Percentiles rank a stretch among this genome's conserved stretches.
Conservation (phyloP, 2,329 filamentous ascomycete genomes). For the Cladosporium sp. region DNA sequence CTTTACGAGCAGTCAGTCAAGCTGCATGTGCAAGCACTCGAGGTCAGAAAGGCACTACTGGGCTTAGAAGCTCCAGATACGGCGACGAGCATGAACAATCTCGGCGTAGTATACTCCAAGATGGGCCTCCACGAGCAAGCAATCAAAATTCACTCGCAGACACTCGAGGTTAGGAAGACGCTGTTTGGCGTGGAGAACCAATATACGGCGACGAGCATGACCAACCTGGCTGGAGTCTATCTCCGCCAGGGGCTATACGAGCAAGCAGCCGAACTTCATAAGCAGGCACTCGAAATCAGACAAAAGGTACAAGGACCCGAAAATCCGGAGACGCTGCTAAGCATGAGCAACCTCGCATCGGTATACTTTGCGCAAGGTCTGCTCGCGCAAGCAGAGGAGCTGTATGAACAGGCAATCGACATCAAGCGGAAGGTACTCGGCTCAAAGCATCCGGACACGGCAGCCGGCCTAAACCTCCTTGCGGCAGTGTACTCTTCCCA, state of each 20-base stretch:
- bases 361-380: neutral
- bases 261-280: slow-evolving; percentile 10
- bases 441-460: slow-evolving; percentile 7
- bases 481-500: slow-evolving; percentile 10
- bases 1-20: neutral
- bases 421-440: slow-evolving; percentile 10
- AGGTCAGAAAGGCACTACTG: slow-evolving; percentile 1
- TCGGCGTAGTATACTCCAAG: neutral
- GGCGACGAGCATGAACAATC: slow-evolving; percentile 6
- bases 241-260: slow-evolving; percentile 4
- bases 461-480: slow-evolving; percentile 10
- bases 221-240: slow-evolving; percentile 6
- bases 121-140: slow-evolving; percentile 8
- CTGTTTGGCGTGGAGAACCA: slow-evolving; percentile 12
- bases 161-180: slow-evolving; percentile 1
- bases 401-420: slow-evolving; percentile 12
- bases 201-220: slow-evolving; percentile 12
- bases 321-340: slow-evolving; percentile 13
- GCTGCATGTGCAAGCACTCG: slow-evolving; percentile 1
- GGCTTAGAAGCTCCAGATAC: slow-evolving; percentile 13
- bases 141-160: slow-evolving; percentile 5
- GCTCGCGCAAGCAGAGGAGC: slow-evolving; percentile 9
- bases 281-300: slow-evolving; percentile 7
- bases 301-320: slow-evolving; percentile 11
- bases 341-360: slow-evolving; percentile 7